Evolutionary conservation across 495 filamentous ascomycete genomes (phyloP).

Genomic region (Aspergillus asperescens): DNA sequence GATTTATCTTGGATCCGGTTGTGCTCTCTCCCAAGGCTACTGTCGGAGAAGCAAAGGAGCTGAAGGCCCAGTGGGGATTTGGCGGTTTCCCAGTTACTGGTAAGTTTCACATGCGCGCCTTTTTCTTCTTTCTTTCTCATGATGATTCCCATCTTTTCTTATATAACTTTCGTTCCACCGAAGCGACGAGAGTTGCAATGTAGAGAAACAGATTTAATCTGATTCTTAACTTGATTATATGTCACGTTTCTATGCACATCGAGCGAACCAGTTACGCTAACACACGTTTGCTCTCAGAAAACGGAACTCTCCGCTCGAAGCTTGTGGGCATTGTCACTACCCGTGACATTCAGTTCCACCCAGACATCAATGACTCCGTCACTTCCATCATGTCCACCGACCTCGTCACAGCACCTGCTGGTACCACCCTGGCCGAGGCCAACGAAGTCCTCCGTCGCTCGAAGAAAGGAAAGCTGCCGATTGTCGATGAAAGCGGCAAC

Average conservation of each 20-base stretch:
- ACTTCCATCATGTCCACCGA: constrained; percentile 93
- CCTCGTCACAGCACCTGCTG: constrained; percentile 81
- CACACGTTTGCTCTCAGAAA: constrained; percentile 52
- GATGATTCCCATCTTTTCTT: constrained; percentile 66
- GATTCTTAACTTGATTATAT: constrained; percentile 18
- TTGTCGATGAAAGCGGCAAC: constrained; percentile 81
- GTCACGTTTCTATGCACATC: constrained; percentile 8
- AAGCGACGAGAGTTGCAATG: constrained; percentile 76
- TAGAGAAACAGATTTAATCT: constrained; percentile 58
- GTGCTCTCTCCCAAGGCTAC: constrained; percentile 84
- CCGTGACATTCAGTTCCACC: constrained; percentile 95
- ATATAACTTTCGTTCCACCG: constrained; percentile 99
- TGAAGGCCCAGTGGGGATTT: constrained; percentile 98
- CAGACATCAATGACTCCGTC: constrained; percentile 61
- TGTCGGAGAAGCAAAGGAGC: constrained; percentile 80
- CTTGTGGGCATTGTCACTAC: constrained; percentile 96
- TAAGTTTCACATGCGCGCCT: constrained; percentile 47
- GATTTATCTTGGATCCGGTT: constrained; percentile 95
- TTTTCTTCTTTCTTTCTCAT: constrained; percentile 30
- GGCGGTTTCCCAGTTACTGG: constrained; percentile 98
- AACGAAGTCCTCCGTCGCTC: constrained; percentile 90
- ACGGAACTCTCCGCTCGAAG: constrained; percentile 87
- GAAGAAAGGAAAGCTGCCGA: constrained; percentile 98
- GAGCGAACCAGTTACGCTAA: constrained; percentile 27
- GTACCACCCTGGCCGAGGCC: constrained; percentile 80